Conservation (phyloP, 2,329 filamentous ascomycete species). For the Monosporascus sp. region DNA sequence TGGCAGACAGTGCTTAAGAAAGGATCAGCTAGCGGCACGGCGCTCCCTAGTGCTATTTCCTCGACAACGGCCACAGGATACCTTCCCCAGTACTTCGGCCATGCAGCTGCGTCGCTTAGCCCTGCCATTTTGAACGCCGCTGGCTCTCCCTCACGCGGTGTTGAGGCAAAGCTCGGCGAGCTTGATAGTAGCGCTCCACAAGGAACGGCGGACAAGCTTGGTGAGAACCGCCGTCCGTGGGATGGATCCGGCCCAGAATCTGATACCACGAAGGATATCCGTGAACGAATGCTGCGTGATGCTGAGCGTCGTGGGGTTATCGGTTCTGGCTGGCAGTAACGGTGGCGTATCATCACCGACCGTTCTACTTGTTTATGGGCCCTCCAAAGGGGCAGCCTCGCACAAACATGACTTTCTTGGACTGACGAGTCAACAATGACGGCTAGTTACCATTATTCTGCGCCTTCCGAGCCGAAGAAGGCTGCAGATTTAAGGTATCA, state of each 20-base stretch:
- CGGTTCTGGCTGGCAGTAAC: constrained; percentile 24
- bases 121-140: constrained; percentile 38
- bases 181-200: constrained; percentile 10
- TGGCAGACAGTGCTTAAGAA: constrained; percentile 49
- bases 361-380: neutral
- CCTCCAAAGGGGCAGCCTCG: neutral
- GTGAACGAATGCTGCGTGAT: constrained; percentile 27
- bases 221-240: constrained; percentile 41
- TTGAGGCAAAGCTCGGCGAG: constrained; percentile 21
- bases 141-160: constrained; percentile 25
- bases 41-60: constrained; percentile 43
- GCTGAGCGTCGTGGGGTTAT: constrained; percentile 26
- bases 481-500: constrained; percentile 10
- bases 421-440: neutral
- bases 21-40: constrained; percentile 43
- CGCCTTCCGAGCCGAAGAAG: neutral
- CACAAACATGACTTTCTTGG: neutral
- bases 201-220: constrained; percentile 30
- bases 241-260: constrained; percentile 26
- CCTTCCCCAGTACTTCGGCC: constrained; percentile 47
- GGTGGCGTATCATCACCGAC: neutral
- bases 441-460: neutral
- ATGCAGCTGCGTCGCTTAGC: constrained; percentile 47
- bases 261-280: constrained; percentile 24
- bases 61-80: constrained; percentile 51